phyloP scores from a whole-genome alignment of 441 rosid species.

The Pelargonium citronellum region DNA sequence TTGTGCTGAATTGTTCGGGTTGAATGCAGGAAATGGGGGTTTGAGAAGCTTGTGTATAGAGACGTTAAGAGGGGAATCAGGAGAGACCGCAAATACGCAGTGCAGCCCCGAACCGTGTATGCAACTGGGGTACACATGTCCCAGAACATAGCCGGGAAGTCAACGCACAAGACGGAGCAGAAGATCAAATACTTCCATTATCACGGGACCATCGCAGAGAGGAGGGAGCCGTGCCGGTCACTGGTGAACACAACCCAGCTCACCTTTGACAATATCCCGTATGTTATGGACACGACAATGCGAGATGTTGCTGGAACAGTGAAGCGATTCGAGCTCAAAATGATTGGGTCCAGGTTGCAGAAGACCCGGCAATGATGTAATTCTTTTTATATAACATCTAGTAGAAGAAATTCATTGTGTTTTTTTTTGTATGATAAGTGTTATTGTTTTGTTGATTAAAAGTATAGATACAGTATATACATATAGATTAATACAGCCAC shows the following conservation, averaged over 20 bases:
- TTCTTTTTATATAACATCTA: no score
- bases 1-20: background rate
- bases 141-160: conserved; percentile 62
- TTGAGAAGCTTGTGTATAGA: conserved; percentile 77
- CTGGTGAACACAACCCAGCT: conserved; percentile 39
- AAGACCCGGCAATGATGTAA: conserved; percentile 10
- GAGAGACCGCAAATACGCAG: conserved; percentile 73
- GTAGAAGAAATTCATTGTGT: no score
- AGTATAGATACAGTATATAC: no score
- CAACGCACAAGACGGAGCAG: conserved; percentile 49
- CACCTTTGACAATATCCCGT: conserved; percentile 51
- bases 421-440: no score
- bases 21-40: conserved; percentile 68
- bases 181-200: conserved; percentile 67
- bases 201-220: conserved; percentile 68
- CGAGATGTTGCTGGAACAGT: conserved; percentile 44
- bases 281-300: conserved; percentile 64
- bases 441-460: no score
- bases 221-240: conserved; percentile 64
- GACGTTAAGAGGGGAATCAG: conserved; percentile 62
- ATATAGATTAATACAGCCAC: no score
- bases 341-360: conserved; percentile 50
- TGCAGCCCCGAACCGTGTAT: conserved; percentile 63
- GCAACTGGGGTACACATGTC: conserved; percentile 93
- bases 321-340: conserved; percentile 65